Percentiles rank a stretch among this genome's conserved stretches.
Evolutionary conservation across 2,329 filamentous ascomycete species (phyloP).

Genomic region (Huntiella decipiens): DNA sequence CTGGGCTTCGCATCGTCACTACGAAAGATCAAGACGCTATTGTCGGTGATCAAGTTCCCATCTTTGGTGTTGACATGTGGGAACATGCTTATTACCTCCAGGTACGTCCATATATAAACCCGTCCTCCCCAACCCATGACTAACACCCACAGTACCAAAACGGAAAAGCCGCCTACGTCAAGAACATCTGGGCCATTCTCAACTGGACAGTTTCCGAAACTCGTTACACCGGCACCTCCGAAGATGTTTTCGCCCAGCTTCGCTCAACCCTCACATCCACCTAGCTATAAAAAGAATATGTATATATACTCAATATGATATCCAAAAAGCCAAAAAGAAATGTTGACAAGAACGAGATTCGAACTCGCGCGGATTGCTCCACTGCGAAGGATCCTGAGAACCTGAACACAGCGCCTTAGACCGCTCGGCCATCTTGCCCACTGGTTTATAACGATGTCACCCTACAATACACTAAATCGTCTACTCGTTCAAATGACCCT

Average conservation of each 20-base stretch:
- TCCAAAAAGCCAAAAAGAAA: conserved; percentile 9
- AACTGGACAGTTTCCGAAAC: conserved; percentile 57
- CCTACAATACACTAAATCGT: no score
- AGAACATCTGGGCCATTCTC: conserved; percentile 60
- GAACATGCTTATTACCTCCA: conserved; percentile 85
- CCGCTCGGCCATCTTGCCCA: conserved; percentile 10
- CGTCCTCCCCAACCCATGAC: conserved; percentile 8
- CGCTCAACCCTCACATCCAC: conserved; percentile 22
- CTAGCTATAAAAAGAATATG: neutral
- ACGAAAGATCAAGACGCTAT: conserved; percentile 79
- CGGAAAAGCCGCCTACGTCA: conserved; percentile 54
- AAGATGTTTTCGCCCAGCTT: conserved; percentile 27
- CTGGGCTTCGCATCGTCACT: conserved; percentile 48
- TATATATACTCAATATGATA: neutral
- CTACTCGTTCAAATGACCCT: no score
- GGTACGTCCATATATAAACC: conserved; percentile 22
- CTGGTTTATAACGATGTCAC: no score
- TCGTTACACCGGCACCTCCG: conserved; percentile 33
- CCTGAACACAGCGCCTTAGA: conserved; percentile 11
- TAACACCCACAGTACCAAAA: conserved; percentile 45
- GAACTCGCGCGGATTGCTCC: conserved; percentile 12
- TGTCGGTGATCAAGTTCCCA: conserved; percentile 40
- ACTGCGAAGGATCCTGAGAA: conserved; percentile 8
- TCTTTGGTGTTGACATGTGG: conserved; percentile 79
- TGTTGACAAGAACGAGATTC: conserved; percentile 18